These are phyloP conservation scores for Xylaria arbuscula DNA, from an alignment of 2,329 filamentous ascomycete species.

Conservation along the genomic window DNA sequence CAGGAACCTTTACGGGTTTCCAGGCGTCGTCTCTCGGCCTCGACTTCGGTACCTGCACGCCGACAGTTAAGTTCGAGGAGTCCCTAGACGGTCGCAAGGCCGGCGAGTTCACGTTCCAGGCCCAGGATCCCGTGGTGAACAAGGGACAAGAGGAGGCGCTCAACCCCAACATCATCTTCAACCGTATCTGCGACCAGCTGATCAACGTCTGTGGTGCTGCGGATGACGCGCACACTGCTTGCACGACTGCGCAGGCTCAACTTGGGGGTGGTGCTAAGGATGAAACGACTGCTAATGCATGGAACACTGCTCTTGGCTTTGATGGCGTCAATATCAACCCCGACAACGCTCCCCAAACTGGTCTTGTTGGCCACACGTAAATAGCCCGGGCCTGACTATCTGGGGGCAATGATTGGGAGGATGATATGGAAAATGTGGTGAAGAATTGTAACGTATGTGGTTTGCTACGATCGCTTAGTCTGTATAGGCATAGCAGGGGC, in stretches of 20 bases:
- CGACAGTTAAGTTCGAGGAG: constrained; percentile 69
- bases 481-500: constrained; percentile 20
- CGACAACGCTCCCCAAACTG: constrained; percentile 53
- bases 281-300: constrained; percentile 53
- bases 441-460: constrained; percentile 6
- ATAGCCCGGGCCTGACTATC: background rate
- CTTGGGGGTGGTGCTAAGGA: constrained; percentile 52
- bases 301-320: constrained; percentile 57
- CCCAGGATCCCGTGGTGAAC: constrained; percentile 69
- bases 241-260: constrained; percentile 60
- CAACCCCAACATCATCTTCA: constrained; percentile 80
- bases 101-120: constrained; percentile 74
- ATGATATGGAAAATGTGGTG: background rate
- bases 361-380: constrained; percentile 52
- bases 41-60: constrained; percentile 66
- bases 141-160: constrained; percentile 73
- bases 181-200: constrained; percentile 76
- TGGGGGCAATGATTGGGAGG: background rate
- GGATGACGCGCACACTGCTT: constrained; percentile 66
- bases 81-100: constrained; percentile 67
- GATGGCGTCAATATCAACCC: constrained; percentile 54
- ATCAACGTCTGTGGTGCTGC: constrained; percentile 74
- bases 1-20: constrained; percentile 51
- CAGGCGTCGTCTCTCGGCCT: constrained; percentile 50
- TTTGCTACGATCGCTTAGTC: constrained; percentile 1